Evolutionary conservation across 805 yeast species (phyloP).

Genomic region (Lipomyces spencermartinsiae): DNA sequence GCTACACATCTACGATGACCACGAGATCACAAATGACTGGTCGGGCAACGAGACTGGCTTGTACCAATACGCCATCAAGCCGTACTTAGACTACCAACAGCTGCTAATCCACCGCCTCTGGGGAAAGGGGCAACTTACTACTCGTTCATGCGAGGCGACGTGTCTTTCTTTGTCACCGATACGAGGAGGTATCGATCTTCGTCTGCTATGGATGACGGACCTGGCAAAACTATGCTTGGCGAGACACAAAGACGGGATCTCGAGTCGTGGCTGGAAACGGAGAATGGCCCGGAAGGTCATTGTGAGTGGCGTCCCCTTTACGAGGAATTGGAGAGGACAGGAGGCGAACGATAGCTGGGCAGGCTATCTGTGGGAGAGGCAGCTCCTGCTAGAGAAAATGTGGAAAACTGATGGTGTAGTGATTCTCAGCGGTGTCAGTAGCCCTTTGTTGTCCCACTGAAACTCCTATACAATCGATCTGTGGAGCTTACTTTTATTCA

Average conservation of each 20-base stretch:
- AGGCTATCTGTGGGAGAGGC: not conserved
- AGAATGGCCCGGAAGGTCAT: not conserved
- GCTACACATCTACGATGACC: not conserved
- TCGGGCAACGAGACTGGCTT: not conserved
- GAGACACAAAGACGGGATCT: not conserved
- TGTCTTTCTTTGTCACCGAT: not conserved
- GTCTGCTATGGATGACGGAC: not conserved
- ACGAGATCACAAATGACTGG: not conserved
- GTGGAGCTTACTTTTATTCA: not conserved
- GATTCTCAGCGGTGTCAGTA: not conserved
- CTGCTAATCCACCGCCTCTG: not conserved
- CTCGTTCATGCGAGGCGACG: not conserved
- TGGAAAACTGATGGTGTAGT: not conserved
- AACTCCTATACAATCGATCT: not conserved
- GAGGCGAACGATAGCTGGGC: slow-evolving; percentile 5
- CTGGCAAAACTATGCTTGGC: not conserved
- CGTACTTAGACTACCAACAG: not conserved
- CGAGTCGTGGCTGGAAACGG: not conserved
- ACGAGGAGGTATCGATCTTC: not conserved
- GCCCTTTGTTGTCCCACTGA: not conserved
- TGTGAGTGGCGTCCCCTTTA: not conserved
- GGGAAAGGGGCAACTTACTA: not conserved
- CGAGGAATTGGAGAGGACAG: not conserved
- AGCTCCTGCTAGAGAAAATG: not conserved
- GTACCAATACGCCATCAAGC: not conserved